These are phyloP conservation scores for Gynochthodes officinalis DNA, from an alignment of 257 asterid genomes.

Conservation along the genomic window DNA sequence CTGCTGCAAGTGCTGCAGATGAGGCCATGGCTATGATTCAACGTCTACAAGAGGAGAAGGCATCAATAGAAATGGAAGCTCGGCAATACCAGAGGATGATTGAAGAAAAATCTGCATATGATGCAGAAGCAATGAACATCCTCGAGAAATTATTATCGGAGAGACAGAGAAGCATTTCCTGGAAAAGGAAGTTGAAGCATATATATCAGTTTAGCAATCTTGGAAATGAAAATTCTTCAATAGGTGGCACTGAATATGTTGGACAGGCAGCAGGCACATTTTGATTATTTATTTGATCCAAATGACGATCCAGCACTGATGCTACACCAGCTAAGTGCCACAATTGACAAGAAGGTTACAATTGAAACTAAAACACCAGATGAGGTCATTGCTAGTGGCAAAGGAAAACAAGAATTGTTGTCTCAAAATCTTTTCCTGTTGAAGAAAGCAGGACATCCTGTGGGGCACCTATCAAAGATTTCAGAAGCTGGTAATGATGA, in stretches of 20 bases:
- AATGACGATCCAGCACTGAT: constrained; percentile 43
- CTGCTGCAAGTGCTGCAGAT: constrained; percentile 93
- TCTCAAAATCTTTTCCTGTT: constrained; percentile 15
- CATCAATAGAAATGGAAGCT: constrained; percentile 82
- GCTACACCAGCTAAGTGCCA: constrained; percentile 36
- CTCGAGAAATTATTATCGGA: constrained; percentile 72
- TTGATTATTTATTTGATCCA: constrained; percentile 29
- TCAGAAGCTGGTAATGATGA: constrained; percentile 6
- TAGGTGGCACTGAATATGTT: constrained; percentile 15
- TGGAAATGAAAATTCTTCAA: constrained; percentile 34
- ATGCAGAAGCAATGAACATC: constrained; percentile 82
- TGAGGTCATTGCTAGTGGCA: constrained; percentile 13
- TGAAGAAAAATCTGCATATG: constrained; percentile 82
- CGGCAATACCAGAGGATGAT: constrained; percentile 76
- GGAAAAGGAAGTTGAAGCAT: constrained; percentile 77
- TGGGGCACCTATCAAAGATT: constrained; percentile 17
- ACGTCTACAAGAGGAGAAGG: constrained; percentile 92
- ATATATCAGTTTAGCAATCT: constrained; percentile 37
- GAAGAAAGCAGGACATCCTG: constrained; percentile 18
- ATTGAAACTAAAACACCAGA: constrained; percentile 15
- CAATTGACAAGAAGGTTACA: constrained; percentile 38
- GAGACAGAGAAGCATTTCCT: constrained; percentile 73
- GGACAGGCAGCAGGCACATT: constrained; percentile 12
- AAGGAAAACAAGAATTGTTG: constrained; percentile 17
- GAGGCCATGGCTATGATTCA: constrained; percentile 98